These are phyloP conservation scores for Babesia divergens DNA, from an alignment of 169 alveolate species.

Conservation along the genomic window DNA sequence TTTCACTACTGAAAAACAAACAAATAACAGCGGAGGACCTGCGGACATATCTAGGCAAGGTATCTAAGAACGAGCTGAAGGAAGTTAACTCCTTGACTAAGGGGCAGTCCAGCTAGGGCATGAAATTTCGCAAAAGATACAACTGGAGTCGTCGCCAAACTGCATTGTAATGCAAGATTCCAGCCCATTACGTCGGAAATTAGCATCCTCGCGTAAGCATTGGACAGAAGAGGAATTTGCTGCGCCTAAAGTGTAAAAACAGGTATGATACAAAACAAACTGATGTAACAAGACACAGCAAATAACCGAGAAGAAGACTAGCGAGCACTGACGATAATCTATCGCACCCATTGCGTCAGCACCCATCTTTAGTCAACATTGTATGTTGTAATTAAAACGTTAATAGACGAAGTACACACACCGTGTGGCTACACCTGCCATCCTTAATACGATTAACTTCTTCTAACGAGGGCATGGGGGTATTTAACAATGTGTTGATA, in stretches of 20 bases:
- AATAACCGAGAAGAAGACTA: constrained; percentile 6
- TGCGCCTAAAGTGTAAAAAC: background rate
- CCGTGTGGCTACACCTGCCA: no score
- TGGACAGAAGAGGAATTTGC: background rate
- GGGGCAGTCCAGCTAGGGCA: no score
- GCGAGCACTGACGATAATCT: background rate
- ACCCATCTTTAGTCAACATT: constrained; percentile 3
- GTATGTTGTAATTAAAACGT: constrained; percentile 5
- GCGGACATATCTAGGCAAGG: constrained; percentile 31
- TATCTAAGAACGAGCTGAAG: constrained; percentile 28
- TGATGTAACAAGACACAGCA: background rate
- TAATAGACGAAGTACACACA: no score
- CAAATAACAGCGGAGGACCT: constrained; percentile 30
- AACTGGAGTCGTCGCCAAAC: no score
- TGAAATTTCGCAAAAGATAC: background rate
- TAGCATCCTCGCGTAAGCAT: no score
- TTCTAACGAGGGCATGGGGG: no score
- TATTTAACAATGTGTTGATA: no score
- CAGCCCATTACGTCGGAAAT: no score
- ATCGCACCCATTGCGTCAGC: background rate
- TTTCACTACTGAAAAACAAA: constrained; percentile 35
- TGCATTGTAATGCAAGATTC: no score
- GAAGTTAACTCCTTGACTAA: constrained; percentile 35
- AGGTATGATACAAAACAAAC: background rate
- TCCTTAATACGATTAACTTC: no score